Evolutionary conservation across 352 stramenopile genomes (phyloP).

Genomic region (Phytophthora sp.): DNA sequence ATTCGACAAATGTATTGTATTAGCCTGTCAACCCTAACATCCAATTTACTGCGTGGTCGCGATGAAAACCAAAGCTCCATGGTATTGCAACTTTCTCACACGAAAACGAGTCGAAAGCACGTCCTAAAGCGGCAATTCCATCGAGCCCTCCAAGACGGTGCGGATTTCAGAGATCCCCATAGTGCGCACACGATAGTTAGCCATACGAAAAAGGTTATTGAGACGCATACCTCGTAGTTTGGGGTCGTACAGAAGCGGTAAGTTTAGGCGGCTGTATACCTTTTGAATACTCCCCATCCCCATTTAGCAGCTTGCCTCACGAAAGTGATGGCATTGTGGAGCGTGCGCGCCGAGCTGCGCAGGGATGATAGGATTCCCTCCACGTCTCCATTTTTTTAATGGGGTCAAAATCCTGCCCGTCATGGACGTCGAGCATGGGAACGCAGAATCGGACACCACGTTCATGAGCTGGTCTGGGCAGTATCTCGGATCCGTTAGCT

Average conservation of each 20-base stretch:
- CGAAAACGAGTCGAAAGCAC: no score
- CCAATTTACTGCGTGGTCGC: no score
- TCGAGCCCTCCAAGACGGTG: constrained; percentile 4
- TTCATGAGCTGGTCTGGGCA: background rate
- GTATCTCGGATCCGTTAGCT: background rate
- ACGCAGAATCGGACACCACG: background rate
- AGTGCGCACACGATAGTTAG: constrained; percentile 19
- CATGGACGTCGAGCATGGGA: background rate
- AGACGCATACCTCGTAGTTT: background rate
- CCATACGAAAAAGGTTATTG: constrained; percentile 1
- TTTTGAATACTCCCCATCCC: constrained; percentile 6
- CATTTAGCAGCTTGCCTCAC: background rate
- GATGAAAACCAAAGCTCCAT: no score
- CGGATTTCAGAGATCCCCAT: constrained; percentile 18
- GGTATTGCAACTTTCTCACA: no score
- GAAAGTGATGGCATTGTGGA: background rate
- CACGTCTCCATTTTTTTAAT: background rate
- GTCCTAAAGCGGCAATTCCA: background rate
- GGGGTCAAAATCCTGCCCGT: background rate
- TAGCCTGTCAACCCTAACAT: background rate
- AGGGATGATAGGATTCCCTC: background rate
- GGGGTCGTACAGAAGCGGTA: background rate
- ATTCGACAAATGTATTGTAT: no score
- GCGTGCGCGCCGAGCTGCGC: background rate
- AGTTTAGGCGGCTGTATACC: background rate